Evolutionary conservation across 768 basidiomycete species (phyloP), one percentile per base, ranked within the genome.

Genomic region (Pisolithus sp.): DNA sequence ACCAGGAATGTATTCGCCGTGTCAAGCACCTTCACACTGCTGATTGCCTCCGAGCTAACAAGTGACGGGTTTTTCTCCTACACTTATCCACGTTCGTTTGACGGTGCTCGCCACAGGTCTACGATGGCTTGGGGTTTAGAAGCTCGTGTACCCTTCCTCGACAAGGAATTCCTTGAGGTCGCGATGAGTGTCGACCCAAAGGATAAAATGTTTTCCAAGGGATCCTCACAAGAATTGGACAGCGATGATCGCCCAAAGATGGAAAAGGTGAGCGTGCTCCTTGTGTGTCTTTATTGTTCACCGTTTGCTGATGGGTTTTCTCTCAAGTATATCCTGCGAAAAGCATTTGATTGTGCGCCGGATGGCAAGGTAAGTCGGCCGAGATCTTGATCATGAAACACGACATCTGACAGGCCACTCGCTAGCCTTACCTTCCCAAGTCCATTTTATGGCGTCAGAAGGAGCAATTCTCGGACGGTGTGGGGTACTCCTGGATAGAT

Each of bases 41-140:
- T 12, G 96, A 99, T 66, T 99, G 96, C 67, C 80, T 99, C 51
- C 84, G 96, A 48, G 96, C 96, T 53, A 99, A 99, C 81, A 99
- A 99, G 91, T 89, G 54, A 57, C 79, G 65, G 30, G n/a, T 40
- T 17, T 2, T 37, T 39, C 28, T 43, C 46, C 42, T 36, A 34
- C 10, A 48, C 24, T 17, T 5, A 15, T 28, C 42, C 17, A 39
- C 28, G 38, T 28, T 24, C 31, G 54, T 24, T 41, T 56, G 48
- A 55, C 41, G 18, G n/a, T 9, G 7, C 40, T 46, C 53, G 42
- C 41, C 1, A 45, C 55, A 89, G 89, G 64, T 96, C 94, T 24
- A 98, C 96, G 7, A 98, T 99, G 96, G 96, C 96, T 1, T 99
- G 95, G 94, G 96, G 96, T 56, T 82, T 99, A 44, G 96, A 99